A percentile compares a stretch with the other conserved stretches of the same genome.
Conservation (phyloP, 257 asterid genomes). For the Oldenlandia corymbosa region DNA sequence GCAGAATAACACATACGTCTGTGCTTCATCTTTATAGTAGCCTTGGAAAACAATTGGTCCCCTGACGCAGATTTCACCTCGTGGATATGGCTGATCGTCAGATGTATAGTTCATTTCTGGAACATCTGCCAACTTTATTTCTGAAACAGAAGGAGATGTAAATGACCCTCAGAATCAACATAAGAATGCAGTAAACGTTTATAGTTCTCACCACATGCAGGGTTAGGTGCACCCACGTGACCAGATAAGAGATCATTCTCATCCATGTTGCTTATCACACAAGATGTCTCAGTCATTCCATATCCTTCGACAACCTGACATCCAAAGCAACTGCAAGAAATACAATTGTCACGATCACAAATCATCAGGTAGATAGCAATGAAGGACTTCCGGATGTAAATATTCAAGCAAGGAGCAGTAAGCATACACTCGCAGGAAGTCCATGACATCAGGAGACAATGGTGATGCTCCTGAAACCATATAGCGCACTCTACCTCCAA, state of each 20-base stretch:
- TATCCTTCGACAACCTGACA: constrained; percentile 77
- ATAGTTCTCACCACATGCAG: constrained; percentile 77
- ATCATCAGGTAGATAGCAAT: not conserved
- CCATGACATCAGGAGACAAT: constrained; percentile 91
- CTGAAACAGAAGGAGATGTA: constrained; percentile 28
- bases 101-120: constrained; percentile 93
- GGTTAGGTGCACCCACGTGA: constrained; percentile 91
- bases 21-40: constrained; percentile 84
- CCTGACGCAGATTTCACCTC: constrained; percentile 94
- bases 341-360: not conserved
- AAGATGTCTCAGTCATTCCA: constrained; percentile 96
- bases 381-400: not conserved
- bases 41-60: constrained; percentile 84
- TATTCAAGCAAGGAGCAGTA: constrained; percentile 6
- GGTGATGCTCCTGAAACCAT: constrained; percentile 97
- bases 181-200: not conserved
- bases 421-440: constrained; percentile 89
- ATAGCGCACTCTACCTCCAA: constrained; percentile 91
- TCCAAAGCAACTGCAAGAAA: constrained; percentile 72
- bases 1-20: constrained; percentile 50
- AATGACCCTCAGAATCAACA: not conserved
- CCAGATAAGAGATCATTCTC: constrained; percentile 65
- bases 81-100: constrained; percentile 84
- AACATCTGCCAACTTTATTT: constrained; percentile 88
- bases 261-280: constrained; percentile 74